Evolutionary conservation across 495 filamentous ascomycete genomes (phyloP).

Genomic region (Neurospora tetraspora): DNA sequence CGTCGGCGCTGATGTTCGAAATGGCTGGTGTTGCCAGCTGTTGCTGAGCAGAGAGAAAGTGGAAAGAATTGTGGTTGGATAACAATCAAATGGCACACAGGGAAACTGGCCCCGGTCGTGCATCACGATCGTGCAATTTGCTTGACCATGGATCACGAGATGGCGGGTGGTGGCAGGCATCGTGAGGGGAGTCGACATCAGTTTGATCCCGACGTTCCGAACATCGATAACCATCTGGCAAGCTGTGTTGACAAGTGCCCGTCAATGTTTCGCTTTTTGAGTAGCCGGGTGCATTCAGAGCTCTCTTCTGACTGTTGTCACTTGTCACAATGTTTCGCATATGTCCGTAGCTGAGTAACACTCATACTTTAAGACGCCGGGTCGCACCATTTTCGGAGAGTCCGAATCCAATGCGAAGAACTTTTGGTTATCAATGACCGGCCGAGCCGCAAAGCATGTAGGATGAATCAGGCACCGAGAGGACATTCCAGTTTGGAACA

Average conservation of each 20-base stretch:
- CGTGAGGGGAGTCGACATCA: not conserved
- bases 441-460: not conserved
- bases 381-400: not conserved
- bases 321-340: not conserved
- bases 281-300: not conserved
- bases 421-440: not conserved
- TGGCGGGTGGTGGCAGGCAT: not conserved
- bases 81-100: not conserved
- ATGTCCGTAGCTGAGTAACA: not conserved
- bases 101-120: not conserved
- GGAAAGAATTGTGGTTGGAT: not conserved
- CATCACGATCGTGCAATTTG: not conserved
- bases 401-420: not conserved
- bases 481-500: not conserved
- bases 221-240: not conserved
- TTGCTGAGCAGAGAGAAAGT: not conserved
- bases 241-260: not conserved
- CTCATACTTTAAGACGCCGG: not conserved
- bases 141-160: not conserved
- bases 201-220: not conserved
- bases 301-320: not conserved
- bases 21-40: not conserved
- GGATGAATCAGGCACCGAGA: not conserved
- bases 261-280: not conserved
- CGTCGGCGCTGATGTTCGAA: not conserved